A percentile compares a stretch with the other conserved stretches of the same genome.
Conservation (phyloP, 306 rosid genomes). For the Acmispon strigosus region DNA sequence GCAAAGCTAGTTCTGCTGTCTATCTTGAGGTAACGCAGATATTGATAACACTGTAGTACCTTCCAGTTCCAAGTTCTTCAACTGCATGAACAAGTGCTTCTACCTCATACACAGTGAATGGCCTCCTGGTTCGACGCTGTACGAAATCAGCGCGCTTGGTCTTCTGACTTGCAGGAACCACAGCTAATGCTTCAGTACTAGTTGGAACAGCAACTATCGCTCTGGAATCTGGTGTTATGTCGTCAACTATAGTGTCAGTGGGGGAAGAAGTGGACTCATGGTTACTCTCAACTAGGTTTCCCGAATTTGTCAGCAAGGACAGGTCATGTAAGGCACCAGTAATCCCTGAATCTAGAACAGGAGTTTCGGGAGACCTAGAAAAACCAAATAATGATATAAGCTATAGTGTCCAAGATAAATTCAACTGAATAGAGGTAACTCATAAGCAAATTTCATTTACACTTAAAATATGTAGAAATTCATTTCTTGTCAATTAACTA, state of each 20-base stretch:
- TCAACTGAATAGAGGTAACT: neutral
- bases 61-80: conserved; percentile 98
- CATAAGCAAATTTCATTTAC: conserved; percentile 27
- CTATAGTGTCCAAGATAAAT: too few relatives aligned
- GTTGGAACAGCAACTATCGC: conserved; percentile 65
- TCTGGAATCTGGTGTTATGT: conserved; percentile 48
- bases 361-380: conserved; percentile 58
- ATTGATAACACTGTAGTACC: conserved; percentile 41
- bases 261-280: conserved; percentile 41
- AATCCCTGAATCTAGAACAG: conserved; percentile 38
- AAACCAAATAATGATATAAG: conserved; percentile 14
- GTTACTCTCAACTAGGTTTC: conserved; percentile 42
- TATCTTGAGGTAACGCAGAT: neutral
- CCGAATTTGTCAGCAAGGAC: conserved; percentile 38
- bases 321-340: conserved; percentile 40
- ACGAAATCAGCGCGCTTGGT: conserved; percentile 57
- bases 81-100: conserved; percentile 92
- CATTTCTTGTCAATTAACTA: too few relatives aligned
- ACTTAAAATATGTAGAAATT: neutral
- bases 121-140: conserved; percentile 93
- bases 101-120: conserved; percentile 88
- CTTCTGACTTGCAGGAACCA: conserved; percentile 64
- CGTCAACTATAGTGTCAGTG: conserved; percentile 40
- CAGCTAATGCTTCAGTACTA: conserved; percentile 56
- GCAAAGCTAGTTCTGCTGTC: conserved; percentile 10